Evolutionary conservation across 331 rosid genomes (phyloP).

Genomic region (Malus hybrid): DNA sequence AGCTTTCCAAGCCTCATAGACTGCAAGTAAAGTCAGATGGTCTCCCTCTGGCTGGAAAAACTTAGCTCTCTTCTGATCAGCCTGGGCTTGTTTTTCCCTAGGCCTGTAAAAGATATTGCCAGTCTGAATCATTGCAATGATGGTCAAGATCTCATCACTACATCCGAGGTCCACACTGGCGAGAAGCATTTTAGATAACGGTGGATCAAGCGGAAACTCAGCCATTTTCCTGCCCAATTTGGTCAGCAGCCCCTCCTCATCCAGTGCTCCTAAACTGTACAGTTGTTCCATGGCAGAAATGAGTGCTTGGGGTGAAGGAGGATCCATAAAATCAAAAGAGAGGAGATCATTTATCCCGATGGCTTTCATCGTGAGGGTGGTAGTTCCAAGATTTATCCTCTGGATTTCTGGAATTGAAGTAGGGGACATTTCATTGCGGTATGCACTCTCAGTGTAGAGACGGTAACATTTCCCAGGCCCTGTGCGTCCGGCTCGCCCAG

Average conservation of each 20-base stretch:
- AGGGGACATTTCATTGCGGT: constrained; percentile 89
- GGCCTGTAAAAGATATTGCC: constrained; percentile 87
- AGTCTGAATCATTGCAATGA: constrained; percentile 84
- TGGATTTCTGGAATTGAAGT: constrained; percentile 84
- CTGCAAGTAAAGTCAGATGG: constrained; percentile 86
- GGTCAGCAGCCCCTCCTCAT: constrained; percentile 90
- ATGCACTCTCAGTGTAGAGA: constrained; percentile 85
- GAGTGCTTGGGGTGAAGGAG: constrained; percentile 90
- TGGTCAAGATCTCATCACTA: constrained; percentile 87
- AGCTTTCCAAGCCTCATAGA: constrained; percentile 93
- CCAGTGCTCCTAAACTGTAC: constrained; percentile 88
- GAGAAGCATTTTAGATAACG: constrained; percentile 77
- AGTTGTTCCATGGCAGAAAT: constrained; percentile 92
- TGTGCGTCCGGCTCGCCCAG: constrained; percentile 89
- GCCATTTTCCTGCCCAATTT: constrained; percentile 97
- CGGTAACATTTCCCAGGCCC: constrained; percentile 97
- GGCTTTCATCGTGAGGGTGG: constrained; percentile 74
- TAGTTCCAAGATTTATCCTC: constrained; percentile 72
- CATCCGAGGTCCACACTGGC: constrained; percentile 96
- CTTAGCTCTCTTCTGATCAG: constrained; percentile 91
- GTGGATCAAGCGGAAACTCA: constrained; percentile 90
- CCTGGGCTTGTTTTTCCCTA: constrained; percentile 92
- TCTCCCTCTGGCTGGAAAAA: constrained; percentile 97
- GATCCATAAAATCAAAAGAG: constrained; percentile 91
- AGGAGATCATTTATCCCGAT: constrained; percentile 89